Base-by-base conservation (phyloP, 2,329 filamentous ascomycete species). In the Pseudogymnoascus sp. region DNA sequence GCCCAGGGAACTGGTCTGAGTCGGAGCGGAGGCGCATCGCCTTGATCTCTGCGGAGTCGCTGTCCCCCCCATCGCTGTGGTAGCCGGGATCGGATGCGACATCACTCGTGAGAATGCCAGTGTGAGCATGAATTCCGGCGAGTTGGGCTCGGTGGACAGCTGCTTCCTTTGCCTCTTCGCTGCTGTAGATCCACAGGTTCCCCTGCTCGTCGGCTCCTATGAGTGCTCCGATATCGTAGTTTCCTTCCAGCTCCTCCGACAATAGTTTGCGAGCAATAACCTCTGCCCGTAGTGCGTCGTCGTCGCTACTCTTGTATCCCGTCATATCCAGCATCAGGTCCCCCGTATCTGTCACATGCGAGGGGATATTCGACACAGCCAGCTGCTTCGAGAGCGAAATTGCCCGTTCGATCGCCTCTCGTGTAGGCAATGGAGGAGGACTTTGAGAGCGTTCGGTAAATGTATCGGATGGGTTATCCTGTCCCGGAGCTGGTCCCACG, bases 181-280 rank as follows among this genome's bases (percentile, higher is more conserved):
- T 97, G 77, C 92, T 95, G 78, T 99, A 99, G 68, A 99, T 97
- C 93, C 95, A 97, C n/a, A 99, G 81, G 71, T 99, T 99, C 6
- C 95, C 95, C 65, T 95, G 87, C 72, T 96, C 92, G 72, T 99
- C 95, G 50, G 95, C 93, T 11, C 93, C 95, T 70, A 99, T 96
- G 31, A 99, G 81, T 1, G 93, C 89, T 5, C 95, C 95, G 70
- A 99, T 96, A 73, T 99, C 95, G 74, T 97, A 97, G 72, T 93
- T 92, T 21, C 93, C 95, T 71, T 96, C 90, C 13, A 97, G 78
- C 76, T 97, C 93, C 73, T 99, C 92, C 0, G 92, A 88, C 11
- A 99, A 82, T 61, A 99, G 91, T 74, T 93, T 95, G 21, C 95
- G 86, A 4, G 95, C 95, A 66, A 97, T 83, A n/a, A 96, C 86